Evolutionary conservation across 140 eudicot genomes (phyloP), one percentile per base, ranked within the genome.

Genomic region (Flaveria floridana): DNA sequence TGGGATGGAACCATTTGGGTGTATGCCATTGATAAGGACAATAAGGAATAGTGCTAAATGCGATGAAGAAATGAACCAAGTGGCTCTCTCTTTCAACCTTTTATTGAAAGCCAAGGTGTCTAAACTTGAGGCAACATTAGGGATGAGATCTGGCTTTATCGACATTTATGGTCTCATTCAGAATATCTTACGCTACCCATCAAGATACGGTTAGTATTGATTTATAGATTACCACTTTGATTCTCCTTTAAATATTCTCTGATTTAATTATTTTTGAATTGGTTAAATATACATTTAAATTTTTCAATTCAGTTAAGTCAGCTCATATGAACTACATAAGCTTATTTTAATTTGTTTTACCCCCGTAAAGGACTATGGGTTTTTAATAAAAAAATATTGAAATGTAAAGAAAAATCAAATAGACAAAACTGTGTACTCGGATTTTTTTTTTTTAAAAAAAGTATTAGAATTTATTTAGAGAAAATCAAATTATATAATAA

Each of bases 1-100:
- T 57, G 93, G 96, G n/a, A 83, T 85, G 53, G 87, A 85, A 37
- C 88, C 92, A 19, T 75, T 89, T 8, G 94, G 96, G n/a, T 89
- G 96, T 81, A 74, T 87, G 78, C 96, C 96, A n/a, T 50, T 89
- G 26, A 66, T 83, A 41, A 82, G 76, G 78, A 79, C 87, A 47
- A 47, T 89, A 37, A 63, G 70, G 66, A 76, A 62, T 46, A 78
- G 72, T 21, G 66, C 42, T 61, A 75, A 83, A 59, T 89, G 96
- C 70, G 84, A 83, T 23, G 78, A 69, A 26, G 65, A 44, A 19
- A 73, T 85, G 59, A 87, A 89, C 86, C 74, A 76, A 70, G 85
- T 87, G 84, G 93, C 96, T 23, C 59, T 77, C 41, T 81, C 93
- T 25, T 87, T 83, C 79, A 89, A 83, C 70, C 3, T 67, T 51